phyloP scores from a whole-genome alignment of 352 stramenopile genomes.

The Pythium sp. region DNA sequence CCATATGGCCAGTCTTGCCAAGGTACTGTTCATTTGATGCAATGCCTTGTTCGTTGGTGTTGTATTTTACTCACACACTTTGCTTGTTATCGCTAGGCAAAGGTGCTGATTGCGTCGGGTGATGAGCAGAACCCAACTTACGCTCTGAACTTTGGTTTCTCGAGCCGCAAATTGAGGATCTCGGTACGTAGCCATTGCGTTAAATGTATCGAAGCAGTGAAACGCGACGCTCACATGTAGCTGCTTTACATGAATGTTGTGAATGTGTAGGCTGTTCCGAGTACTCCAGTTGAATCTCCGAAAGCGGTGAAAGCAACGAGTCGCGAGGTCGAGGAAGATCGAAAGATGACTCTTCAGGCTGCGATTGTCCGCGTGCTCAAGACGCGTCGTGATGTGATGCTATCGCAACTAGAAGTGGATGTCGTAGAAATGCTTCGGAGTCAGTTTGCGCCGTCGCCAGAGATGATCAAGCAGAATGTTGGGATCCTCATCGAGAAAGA shows the following conservation, averaged over 20 bases:
- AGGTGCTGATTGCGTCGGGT: slow-evolving; percentile 22
- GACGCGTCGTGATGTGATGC: slow-evolving; percentile 69
- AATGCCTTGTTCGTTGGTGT: not conserved
- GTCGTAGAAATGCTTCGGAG: slow-evolving; percentile 67
- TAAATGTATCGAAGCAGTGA: not conserved
- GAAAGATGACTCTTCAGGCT: slow-evolving; percentile 85
- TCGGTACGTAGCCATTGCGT: slow-evolving; percentile 28
- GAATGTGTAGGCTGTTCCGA: slow-evolving; percentile 36
- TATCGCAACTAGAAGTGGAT: slow-evolving; percentile 60
- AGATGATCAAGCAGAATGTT: slow-evolving; percentile 73
- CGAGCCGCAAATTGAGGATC: slow-evolving; percentile 47
- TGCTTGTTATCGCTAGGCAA: slow-evolving; percentile 3
- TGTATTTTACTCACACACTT: not conserved
- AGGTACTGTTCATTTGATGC: slow-evolving; percentile 30
- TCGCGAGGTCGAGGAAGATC: slow-evolving; percentile 83
- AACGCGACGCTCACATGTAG: not conserved
- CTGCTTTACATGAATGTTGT: not conserved
- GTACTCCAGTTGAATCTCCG: slow-evolving; percentile 64
- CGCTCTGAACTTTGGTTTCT: slow-evolving; percentile 43
- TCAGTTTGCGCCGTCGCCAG: slow-evolving; percentile 67
- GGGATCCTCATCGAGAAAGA: slow-evolving; percentile 86
- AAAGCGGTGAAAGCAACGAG: slow-evolving; percentile 47
- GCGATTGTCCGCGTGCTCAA: slow-evolving; percentile 84
- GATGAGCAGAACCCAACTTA: slow-evolving; percentile 36
- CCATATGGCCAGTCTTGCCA: slow-evolving; percentile 70